Evolutionary conservation across 192 early-diverging fungal species (phyloP), one percentile per base, ranked within the genome.

Genomic region (Backusella tuberculispora): DNA sequence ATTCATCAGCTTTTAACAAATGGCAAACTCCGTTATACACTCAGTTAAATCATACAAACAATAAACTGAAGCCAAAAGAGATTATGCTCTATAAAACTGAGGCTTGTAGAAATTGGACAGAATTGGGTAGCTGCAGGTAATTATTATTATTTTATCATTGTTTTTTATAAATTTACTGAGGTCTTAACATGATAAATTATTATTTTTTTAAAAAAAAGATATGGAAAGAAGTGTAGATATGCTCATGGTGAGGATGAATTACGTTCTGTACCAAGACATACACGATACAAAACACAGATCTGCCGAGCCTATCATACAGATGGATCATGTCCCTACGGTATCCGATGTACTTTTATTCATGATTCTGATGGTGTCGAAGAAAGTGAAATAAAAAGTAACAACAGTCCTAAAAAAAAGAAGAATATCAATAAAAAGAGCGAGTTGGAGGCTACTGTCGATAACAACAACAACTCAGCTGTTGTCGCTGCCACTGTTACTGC

Each of bases 341-440:
- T 90, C 70, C 93, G 97, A 37, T 99, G 97, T 83, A 96, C 95
- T 72, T 99, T 99, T 80, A 94, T 97, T 63, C 96, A 98, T 71
- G 86, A 83, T 26, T 45, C 68, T 10, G 68, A 69, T 69, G 38
- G 64, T n/a, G 37, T 38, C 6, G 34, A 40, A 26, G 38, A 66
- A n/a, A 66, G 64, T 38, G 38, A 66, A 40, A 66, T 15, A 5
- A 66, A 40, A 15, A 38, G 46, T 14, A 47, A 47, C 9, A 17
- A 47, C 9, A 17, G 3, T 47, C 12, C 46, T 47, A 17, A 9
- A 14, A 40, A 66, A 38, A 40, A 66, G 64, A 66, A 38, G 17
- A 66, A 29, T 60, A 29, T 38, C 14, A 66, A 66, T 26, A 66
- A 40, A 38, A 60, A 60, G 53, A 60, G 10, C 9, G 53, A 60